These are phyloP conservation scores for Daldinia sp. DNA, from an alignment of 2,329 filamentous ascomycete species.

Conservation along the genomic window DNA sequence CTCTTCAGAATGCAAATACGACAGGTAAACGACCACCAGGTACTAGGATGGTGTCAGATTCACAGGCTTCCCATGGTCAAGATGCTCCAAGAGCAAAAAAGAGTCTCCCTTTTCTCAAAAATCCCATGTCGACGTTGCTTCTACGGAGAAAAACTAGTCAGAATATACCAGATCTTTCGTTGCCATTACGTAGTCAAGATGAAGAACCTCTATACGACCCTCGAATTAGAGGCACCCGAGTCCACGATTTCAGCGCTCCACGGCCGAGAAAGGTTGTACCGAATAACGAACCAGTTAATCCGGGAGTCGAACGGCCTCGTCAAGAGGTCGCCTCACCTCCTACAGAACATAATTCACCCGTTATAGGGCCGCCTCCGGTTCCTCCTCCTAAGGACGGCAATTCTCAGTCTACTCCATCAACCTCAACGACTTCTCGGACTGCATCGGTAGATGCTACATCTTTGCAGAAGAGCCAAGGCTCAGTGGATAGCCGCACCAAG, in stretches of 20 bases:
- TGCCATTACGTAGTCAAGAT: constrained; percentile 55
- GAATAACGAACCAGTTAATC: constrained; percentile 45
- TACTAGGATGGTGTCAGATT: constrained; percentile 56
- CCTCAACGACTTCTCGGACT: constrained; percentile 53
- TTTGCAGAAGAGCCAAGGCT: constrained; percentile 42
- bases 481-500: constrained; percentile 26
- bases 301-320: constrained; percentile 39
- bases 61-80: constrained; percentile 48
- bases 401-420: constrained; percentile 47
- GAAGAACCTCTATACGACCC: constrained; percentile 69
- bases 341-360: constrained; percentile 37
- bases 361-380: constrained; percentile 52
- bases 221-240: constrained; percentile 71
- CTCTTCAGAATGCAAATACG: constrained; percentile 56
- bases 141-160: constrained; percentile 68
- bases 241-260: constrained; percentile 75
- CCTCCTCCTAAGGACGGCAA: constrained; percentile 57
- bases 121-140: constrained; percentile 69
- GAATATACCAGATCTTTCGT: constrained; percentile 58
- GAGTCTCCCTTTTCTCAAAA: constrained; percentile 68
- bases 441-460: constrained; percentile 47
- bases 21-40: constrained; percentile 60
- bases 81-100: constrained; percentile 64
- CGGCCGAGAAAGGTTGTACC: constrained; percentile 60
- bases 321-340: constrained; percentile 42